Conservation (phyloP, 78 protist species). For the Dictyostelium discoideum region DNA sequence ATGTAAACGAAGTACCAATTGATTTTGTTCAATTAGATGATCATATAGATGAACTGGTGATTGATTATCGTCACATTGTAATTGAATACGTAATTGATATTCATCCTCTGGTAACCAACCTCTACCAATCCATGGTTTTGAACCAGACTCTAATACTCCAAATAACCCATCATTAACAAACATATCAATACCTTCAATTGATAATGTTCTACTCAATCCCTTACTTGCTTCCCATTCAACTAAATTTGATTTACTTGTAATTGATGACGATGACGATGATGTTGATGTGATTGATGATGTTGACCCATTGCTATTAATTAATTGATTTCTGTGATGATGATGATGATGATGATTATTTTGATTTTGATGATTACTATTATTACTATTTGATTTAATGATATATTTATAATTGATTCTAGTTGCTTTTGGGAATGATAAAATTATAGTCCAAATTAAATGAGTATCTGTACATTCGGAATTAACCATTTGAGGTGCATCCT, state of each 20-base stretch:
- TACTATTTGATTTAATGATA: constrained; percentile 8
- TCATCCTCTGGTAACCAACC: constrained; percentile 79
- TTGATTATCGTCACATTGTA: constrained; percentile 61
- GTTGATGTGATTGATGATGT: not conserved
- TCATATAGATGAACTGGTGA: constrained; percentile 29
- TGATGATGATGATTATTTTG: not conserved
- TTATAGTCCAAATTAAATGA: constrained; percentile 59
- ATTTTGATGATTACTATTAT: not conserved
- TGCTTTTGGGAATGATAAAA: constrained; percentile 34
- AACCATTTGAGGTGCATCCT: constrained; percentile 19
- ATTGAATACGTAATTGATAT: constrained; percentile 57
- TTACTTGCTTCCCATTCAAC: constrained; percentile 71
- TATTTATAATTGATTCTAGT: constrained; percentile 34
- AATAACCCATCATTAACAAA: constrained; percentile 74
- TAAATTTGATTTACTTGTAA: not conserved
- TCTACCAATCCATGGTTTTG: constrained; percentile 71
- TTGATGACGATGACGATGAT: not conserved
- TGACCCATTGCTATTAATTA: not conserved
- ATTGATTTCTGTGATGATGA: not conserved
- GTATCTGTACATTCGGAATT: constrained; percentile 39
- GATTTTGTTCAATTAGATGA: not conserved
- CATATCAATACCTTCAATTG: constrained; percentile 70
- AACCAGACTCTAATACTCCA: constrained; percentile 43
- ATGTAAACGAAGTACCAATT: constrained; percentile 37
- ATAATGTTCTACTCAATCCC: constrained; percentile 14